These are phyloP conservation scores for Yamadazyma takamatsuzukensis DNA, from an alignment of 805 yeast genomes.

Conservation along the genomic window DNA sequence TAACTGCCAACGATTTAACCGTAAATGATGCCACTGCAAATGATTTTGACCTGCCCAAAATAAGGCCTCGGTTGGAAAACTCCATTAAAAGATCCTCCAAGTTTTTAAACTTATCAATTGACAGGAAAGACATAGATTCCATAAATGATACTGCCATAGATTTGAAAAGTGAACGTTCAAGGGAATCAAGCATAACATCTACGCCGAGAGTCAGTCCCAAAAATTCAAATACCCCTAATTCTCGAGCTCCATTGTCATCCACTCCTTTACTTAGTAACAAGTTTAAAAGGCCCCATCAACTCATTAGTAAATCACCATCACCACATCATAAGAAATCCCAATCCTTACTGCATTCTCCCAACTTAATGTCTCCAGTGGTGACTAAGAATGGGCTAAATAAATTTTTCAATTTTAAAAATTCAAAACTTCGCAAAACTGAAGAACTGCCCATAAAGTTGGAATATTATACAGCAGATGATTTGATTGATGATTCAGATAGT, in stretches of 20 bases:
- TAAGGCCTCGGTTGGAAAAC: slow-evolving; percentile 8
- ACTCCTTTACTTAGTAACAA: slow-evolving; percentile 21
- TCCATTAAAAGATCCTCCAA: slow-evolving; percentile 40
- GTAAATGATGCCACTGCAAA: slow-evolving; percentile 1
- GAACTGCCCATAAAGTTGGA: slow-evolving; percentile 16
- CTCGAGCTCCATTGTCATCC: slow-evolving; percentile 1
- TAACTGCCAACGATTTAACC: background rate
- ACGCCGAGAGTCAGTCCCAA: slow-evolving; percentile 14
- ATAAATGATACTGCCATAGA: slow-evolving; percentile 22
- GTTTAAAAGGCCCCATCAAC: slow-evolving; percentile 42
- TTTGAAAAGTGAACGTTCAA: background rate
- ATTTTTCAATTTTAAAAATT: slow-evolving; percentile 9
- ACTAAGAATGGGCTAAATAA: slow-evolving; percentile 5
- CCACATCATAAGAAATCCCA: slow-evolving; percentile 21
- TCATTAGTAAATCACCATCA: slow-evolving; percentile 43
- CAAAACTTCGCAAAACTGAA: slow-evolving; percentile 28
- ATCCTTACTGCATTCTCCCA: background rate
- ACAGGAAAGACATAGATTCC: slow-evolving; percentile 18
- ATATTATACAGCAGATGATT: slow-evolving; percentile 25
- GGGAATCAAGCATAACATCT: slow-evolving; percentile 2
- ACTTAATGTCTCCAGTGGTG: background rate
- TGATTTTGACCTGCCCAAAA: background rate
- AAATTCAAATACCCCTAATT: slow-evolving; percentile 2
- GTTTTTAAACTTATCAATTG: slow-evolving; percentile 38
- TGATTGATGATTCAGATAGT: slow-evolving; percentile 22